Base-by-base conservation (phyloP, 1,284 basidiomycete species). In the Puccinia coronata region DNA sequence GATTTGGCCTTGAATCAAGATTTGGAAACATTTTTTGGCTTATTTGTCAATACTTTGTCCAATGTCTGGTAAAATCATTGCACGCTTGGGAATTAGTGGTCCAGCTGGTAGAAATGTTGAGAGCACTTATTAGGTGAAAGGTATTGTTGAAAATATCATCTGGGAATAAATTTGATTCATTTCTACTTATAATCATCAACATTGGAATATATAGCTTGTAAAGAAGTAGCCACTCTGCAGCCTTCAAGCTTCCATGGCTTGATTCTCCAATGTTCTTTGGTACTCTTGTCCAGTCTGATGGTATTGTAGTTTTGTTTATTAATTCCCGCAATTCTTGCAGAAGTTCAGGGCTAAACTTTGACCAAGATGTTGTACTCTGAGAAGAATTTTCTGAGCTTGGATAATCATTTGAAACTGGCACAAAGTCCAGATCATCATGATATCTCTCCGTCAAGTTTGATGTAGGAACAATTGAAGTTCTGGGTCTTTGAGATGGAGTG, bases 331-430 rank as follows among this genome's bases (percentile, higher is more conserved):
- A 28, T 4, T 31, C 39, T 0, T 77, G 20, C 1, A 77, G 25
- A 28, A 47, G 25, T 57, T 57, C n/a, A 25, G n/a, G n/a, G n/a
- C n/a, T n/a, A n/a, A n/a, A n/a, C n/a, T n/a, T n/a, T n/a, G n/a
- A n/a, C n/a, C n/a, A n/a, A n/a, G n/a, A n/a, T n/a, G n/a, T n/a
- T n/a, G n/a, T n/a, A n/a, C n/a, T n/a, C n/a, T n/a, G n/a, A n/a
- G n/a, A n/a, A n/a, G n/a, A n/a, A n/a, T n/a, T n/a, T n/a, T 65
- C 63, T 65, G 63, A 65, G 28, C 63, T 65, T 65, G 63, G 63
- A 65, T 65, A 11, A 36, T 39, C 63, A 39, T 8, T 39, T 36
- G 63, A 65, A 65, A 39, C 23, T 65, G 63, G 63, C 20, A 65
- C 63, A 65, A 39, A 65, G 55, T 59, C 55, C 16, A 65, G 28